Evolutionary conservation across 2,329 filamentous ascomycete species (phyloP).

Genomic region (Microdochium nivale): DNA sequence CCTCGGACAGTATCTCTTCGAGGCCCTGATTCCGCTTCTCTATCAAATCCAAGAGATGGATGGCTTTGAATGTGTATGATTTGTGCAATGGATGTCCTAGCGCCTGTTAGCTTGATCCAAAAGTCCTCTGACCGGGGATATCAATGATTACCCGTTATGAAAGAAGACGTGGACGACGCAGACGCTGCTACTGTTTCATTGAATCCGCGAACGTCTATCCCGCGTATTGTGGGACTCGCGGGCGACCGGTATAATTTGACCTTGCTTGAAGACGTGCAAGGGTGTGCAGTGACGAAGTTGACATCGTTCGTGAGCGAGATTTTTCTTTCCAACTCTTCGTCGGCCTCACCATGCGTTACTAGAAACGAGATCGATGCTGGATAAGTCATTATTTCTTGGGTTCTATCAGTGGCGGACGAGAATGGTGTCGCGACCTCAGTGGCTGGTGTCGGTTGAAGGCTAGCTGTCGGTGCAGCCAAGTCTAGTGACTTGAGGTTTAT

Average conservation of each 20-base stretch:
- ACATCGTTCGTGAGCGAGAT: conserved; percentile 47
- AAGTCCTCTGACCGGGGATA: conserved; percentile 1
- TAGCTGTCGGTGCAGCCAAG: conserved; percentile 34
- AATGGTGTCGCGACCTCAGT: conserved; percentile 22
- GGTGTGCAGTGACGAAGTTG: conserved; percentile 58
- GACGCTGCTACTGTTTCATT: conserved; percentile 33
- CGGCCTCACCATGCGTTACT: conserved; percentile 29
- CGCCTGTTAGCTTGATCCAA: conserved; percentile 2
- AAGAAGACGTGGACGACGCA: conserved; percentile 36
- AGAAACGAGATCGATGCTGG: conserved; percentile 31
- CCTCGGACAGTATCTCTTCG: conserved; percentile 33
- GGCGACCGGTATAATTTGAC: conserved; percentile 51
- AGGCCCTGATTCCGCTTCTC: conserved; percentile 35
- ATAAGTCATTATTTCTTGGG: conserved; percentile 25
- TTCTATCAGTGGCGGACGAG: conserved; percentile 24
- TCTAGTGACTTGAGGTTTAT: conserved; percentile 43
- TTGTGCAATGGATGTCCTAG: conserved; percentile 56
- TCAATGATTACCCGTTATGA: conserved; percentile 40
- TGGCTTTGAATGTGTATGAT: conserved; percentile 49
- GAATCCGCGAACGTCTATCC: conserved; percentile 42
- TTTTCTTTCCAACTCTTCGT: conserved; percentile 28
- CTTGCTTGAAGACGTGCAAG: conserved; percentile 49
- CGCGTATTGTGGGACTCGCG: conserved; percentile 49
- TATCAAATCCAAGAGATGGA: conserved; percentile 50
- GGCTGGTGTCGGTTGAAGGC: conserved; percentile 34